Percentiles rank a stretch among this genome's conserved stretches.
These are phyloP conservation scores for Hymenoscyphus infarciens DNA, from an alignment of 2,329 filamentous ascomycete genomes.

Conservation along the genomic window DNA sequence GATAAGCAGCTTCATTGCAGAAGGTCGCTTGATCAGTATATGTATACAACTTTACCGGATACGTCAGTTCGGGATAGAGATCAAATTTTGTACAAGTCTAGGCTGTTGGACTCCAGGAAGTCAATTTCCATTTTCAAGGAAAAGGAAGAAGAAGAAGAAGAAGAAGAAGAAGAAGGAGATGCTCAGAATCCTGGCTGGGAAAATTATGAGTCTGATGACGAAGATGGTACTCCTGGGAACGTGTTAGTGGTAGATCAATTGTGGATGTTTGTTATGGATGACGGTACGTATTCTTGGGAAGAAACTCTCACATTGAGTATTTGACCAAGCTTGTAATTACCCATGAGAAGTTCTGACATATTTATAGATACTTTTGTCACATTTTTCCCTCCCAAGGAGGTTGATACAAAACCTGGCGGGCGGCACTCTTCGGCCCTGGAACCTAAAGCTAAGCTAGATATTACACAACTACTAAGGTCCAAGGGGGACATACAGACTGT, in stretches of 20 bases:
- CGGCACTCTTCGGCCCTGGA: neutral
- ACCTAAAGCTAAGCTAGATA: neutral
- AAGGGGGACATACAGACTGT: constrained; percentile 2
- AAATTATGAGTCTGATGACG: neutral
- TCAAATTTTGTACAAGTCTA: neutral
- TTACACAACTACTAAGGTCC: neutral
- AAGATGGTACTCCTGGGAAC: neutral
- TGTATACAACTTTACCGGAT: neutral
- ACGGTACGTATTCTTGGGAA: neutral
- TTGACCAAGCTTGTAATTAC: too few species aligned
- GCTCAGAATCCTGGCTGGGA: neutral
- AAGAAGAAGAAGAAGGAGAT: neutral
- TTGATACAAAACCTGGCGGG: neutral
- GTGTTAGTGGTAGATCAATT: neutral
- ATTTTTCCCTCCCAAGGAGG: neutral
- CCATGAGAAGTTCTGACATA: neutral
- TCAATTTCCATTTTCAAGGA: neutral
- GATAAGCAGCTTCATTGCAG: neutral
- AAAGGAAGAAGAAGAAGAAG: too few species aligned
- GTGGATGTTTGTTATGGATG: neutral
- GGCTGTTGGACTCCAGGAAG: neutral
- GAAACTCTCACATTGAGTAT: too few species aligned
- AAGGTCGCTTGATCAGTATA: neutral
- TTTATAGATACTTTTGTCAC: neutral
- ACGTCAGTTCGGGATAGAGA: neutral